Conservation (phyloP, 495 filamentous ascomycete genomes). For the Aspergillus cavernicola region DNA sequence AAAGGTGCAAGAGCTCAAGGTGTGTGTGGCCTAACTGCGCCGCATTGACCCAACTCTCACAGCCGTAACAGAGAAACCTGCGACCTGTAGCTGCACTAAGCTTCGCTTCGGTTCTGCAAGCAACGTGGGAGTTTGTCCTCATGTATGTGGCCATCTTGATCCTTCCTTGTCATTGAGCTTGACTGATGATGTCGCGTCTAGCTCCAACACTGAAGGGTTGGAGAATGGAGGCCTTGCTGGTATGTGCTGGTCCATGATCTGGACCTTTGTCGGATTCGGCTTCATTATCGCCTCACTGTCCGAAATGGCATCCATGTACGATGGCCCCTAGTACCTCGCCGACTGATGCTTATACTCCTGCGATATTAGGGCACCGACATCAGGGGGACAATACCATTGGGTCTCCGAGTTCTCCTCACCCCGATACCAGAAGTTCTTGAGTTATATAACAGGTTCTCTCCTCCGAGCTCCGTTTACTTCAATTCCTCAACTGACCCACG, state of each 20-base stretch:
- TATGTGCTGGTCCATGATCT: constrained; percentile 17
- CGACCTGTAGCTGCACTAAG: constrained; percentile 44
- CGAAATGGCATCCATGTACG: constrained; percentile 32
- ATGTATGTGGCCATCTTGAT: constrained; percentile 15
- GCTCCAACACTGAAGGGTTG: constrained; percentile 13
- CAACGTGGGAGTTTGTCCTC: constrained; percentile 46
- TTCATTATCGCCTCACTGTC: constrained; percentile 24
- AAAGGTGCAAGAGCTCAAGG: constrained; percentile 38
- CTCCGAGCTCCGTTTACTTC: not conserved
- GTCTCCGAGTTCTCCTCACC: constrained; percentile 26
- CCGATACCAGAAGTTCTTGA: constrained; percentile 35
- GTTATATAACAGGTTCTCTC: constrained; percentile 32
- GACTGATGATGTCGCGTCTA: not conserved
- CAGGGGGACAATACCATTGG: constrained; percentile 40
- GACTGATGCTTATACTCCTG: not conserved
- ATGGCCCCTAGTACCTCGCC: not conserved
- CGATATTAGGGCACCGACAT: constrained; percentile 30
- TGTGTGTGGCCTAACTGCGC: constrained; percentile 10
- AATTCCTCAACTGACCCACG: not conserved
- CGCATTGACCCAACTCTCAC: constrained; percentile 5
- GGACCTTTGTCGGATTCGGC: constrained; percentile 18
- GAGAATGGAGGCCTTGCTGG: constrained; percentile 18
- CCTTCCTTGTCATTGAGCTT: too few species aligned
- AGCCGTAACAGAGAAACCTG: constrained; percentile 35
- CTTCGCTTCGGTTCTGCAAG: constrained; percentile 46